These are phyloP conservation scores for Selaginella moellendorffii DNA, from an alignment of 75 land plant genomes.

Conservation along the genomic window DNA sequence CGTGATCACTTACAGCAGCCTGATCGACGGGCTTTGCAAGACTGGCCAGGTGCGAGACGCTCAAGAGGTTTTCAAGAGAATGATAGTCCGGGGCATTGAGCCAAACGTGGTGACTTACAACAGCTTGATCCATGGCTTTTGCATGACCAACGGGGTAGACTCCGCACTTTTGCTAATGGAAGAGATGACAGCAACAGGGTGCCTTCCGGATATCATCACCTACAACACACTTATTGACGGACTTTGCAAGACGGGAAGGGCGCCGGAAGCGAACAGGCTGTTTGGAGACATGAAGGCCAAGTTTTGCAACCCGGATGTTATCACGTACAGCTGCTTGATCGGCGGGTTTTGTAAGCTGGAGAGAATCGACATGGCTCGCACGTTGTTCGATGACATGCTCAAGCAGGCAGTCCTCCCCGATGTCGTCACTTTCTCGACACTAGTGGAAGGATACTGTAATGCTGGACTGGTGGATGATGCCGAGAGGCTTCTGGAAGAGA, in stretches of 20 bases:
- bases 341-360: constrained; percentile 4
- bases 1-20: constrained; percentile 20
- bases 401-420: neutral
- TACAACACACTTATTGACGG: neutral
- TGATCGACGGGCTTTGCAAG: constrained; percentile 17
- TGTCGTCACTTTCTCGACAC: neutral
- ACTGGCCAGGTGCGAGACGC: neutral
- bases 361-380: neutral
- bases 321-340: constrained; percentile 3
- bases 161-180: neutral
- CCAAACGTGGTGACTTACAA: neutral
- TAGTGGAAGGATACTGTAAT: neutral
- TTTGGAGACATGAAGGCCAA: neutral
- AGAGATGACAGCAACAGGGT: neutral
- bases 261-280: neutral
- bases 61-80: neutral
- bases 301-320: neutral
- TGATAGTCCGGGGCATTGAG: neutral
- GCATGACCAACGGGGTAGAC: neutral
- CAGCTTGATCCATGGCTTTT: neutral
- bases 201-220: neutral
- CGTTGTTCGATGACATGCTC: neutral
- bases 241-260: neutral
- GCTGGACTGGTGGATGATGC: constrained; percentile 14
- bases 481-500: neutral